These are phyloP conservation scores for Cladophialophora psammophila DNA, from an alignment of 2,329 filamentous ascomycete species.

Conservation along the genomic window DNA sequence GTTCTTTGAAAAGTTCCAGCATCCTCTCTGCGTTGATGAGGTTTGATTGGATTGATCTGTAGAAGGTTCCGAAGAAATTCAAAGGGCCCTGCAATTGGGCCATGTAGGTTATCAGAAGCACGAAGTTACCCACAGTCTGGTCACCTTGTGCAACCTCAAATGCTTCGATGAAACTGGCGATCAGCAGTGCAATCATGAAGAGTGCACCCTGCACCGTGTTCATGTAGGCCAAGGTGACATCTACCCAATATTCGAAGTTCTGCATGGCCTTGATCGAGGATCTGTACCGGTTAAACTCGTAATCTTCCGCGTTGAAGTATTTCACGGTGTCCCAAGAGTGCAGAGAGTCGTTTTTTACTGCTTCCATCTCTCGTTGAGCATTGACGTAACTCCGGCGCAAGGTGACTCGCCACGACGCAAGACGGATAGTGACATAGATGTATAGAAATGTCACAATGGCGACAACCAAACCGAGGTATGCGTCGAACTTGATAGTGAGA, in stretches of 20 bases:
- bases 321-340: conserved; percentile 97
- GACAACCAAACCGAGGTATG: conserved; percentile 88
- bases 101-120: conserved; percentile 77
- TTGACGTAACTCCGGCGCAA: conserved; percentile 94
- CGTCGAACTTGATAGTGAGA: conserved; percentile 80
- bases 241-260: conserved; percentile 75
- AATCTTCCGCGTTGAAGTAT: conserved; percentile 85
- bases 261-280: conserved; percentile 75
- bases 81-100: conserved; percentile 80
- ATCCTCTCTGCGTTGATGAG: conserved; percentile 98
- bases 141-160: conserved; percentile 76
- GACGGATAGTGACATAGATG: conserved; percentile 92
- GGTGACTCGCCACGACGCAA: conserved; percentile 91
- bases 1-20: conserved; percentile 94
- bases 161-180: conserved; percentile 75
- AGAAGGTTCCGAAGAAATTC: conserved; percentile 93
- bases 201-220: conserved; percentile 82
- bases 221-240: conserved; percentile 78
- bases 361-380: conserved; percentile 91
- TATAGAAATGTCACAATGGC: conserved; percentile 94
- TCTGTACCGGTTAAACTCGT: conserved; percentile 77
- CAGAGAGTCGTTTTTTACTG: conserved; percentile 98
- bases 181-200: conserved; percentile 77
- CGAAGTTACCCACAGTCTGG: conserved; percentile 73
- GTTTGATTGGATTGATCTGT: conserved; percentile 91